These are phyloP conservation scores for Aureobasidium musti DNA, from an alignment of 2,329 filamentous ascomycete genomes.

Conservation along the genomic window DNA sequence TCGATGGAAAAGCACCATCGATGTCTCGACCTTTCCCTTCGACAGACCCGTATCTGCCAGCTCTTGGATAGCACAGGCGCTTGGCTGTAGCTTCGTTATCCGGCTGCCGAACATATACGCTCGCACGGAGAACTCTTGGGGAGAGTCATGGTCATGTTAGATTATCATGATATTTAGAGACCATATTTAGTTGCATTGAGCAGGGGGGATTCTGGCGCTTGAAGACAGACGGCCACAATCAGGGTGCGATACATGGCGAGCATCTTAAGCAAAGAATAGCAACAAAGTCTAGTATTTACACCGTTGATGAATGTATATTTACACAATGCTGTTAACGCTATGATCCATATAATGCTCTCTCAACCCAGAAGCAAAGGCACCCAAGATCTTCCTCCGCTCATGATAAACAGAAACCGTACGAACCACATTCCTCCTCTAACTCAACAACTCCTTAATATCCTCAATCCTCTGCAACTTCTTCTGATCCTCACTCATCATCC, in stretches of 20 bases:
- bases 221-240: background rate
- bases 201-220: background rate
- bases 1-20: too few species aligned
- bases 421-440: constrained; percentile 37
- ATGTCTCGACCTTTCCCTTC: too few species aligned
- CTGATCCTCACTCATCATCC: constrained; percentile 93
- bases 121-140: background rate
- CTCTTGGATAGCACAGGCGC: too few species aligned
- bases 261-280: background rate
- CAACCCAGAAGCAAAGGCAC: background rate
- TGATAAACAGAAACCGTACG: background rate
- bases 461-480: constrained; percentile 88
- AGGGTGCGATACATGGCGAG: background rate
- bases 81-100: too few species aligned
- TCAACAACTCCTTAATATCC: constrained; percentile 88
- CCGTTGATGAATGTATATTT: background rate
- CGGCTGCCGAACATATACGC: background rate
- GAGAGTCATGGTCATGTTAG: too few species aligned
- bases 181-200: too few species aligned
- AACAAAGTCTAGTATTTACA: background rate
- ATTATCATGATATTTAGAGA: too few species aligned
- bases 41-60: too few species aligned
- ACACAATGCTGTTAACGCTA: background rate
- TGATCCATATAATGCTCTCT: background rate
- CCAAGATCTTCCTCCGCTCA: background rate